phyloP scores from a whole-genome alignment of 1,284 basidiomycete genomes.

The Austroboletus sp. region DNA sequence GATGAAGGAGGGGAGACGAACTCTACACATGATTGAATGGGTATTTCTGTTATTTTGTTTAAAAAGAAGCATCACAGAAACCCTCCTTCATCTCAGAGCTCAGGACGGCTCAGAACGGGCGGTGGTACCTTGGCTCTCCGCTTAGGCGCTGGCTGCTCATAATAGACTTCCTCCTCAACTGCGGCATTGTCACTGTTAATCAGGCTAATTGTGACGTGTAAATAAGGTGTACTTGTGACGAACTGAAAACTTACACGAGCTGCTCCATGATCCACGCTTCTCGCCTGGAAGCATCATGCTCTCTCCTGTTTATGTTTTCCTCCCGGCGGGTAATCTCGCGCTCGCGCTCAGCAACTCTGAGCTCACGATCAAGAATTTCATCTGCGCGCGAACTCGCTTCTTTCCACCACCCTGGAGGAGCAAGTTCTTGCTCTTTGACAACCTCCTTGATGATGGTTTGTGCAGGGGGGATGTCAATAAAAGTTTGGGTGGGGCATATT shows the following conservation, averaged over 20 bases:
- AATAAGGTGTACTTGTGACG: conserved; percentile 5
- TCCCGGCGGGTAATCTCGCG: conserved; percentile 76
- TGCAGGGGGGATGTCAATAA: conserved; percentile 50
- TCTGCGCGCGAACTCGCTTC: conserved; percentile 60
- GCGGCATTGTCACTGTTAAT: conserved; percentile 60
- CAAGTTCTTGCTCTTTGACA: conserved; percentile 68
- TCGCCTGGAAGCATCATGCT: conserved; percentile 75
- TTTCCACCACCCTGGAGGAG: conserved; percentile 67
- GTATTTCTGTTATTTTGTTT: conserved; percentile 28
- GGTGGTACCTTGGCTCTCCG: conserved; percentile 83
- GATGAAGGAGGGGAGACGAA: conserved; percentile 78
- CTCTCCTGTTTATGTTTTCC: conserved; percentile 71
- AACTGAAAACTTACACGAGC: conserved; percentile 56
- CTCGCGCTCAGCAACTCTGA: conserved; percentile 74
- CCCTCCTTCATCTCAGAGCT: conserved; percentile 87
- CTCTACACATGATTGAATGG: conserved; percentile 46
- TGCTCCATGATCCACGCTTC: conserved; percentile 86
- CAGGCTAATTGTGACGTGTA: conserved; percentile 43
- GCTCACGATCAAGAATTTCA: conserved; percentile 72
- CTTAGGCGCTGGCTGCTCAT: conserved; percentile 60
- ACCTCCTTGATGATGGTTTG: conserved; percentile 81
- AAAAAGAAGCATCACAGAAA: conserved; percentile 35
- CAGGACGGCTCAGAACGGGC: conserved; percentile 72
- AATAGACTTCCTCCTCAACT: conserved; percentile 72
- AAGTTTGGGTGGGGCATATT: conserved; percentile 46